Percentiles rank a stretch among this genome's conserved stretches.
Evolutionary conservation across 1,284 basidiomycete genomes (phyloP).

Genomic region (Ustilago loliicola): DNA sequence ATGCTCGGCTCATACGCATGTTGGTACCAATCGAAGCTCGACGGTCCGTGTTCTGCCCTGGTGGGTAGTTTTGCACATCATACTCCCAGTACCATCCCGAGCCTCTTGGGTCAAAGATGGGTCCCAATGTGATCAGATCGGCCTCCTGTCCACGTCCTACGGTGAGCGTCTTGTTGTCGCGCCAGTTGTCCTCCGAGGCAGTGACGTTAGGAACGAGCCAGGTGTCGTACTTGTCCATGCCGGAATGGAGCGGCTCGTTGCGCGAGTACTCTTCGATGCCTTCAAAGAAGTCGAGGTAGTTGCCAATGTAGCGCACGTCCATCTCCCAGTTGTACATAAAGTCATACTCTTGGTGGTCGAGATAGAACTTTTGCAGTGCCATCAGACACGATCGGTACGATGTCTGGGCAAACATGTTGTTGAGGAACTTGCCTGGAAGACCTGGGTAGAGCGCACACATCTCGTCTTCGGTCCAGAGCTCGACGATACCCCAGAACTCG

Average conservation of each 20-base stretch:
- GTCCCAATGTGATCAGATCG: conserved; percentile 69
- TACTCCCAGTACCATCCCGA: conserved; percentile 71
- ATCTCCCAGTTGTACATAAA: conserved; percentile 71
- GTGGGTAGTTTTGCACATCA: conserved; percentile 70
- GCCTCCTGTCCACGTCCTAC: conserved; percentile 66
- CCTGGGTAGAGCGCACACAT: conserved; percentile 70
- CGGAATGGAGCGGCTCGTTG: conserved; percentile 65
- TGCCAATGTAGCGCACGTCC: conserved; percentile 70
- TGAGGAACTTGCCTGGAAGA: conserved; percentile 68
- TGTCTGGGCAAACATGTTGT: conserved; percentile 70
- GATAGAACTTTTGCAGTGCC: conserved; percentile 70
- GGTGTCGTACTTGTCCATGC: conserved; percentile 70
- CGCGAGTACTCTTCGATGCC: conserved; percentile 68
- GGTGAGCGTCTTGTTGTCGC: conserved; percentile 50
- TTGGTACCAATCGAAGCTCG: conserved; percentile 70
- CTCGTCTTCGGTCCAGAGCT: conserved; percentile 70
- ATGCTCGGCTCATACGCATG: conserved; percentile 68
- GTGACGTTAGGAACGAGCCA: conserved; percentile 68
- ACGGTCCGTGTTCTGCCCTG: conserved; percentile 64
- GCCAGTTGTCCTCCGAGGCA: conserved; percentile 66
- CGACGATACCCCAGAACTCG: conserved; percentile 70
- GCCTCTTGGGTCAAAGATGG: conserved; percentile 70
- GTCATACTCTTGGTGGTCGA: conserved; percentile 70
- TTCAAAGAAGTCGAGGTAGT: conserved; percentile 70
- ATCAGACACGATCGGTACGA: conserved; percentile 70